phyloP scores from a whole-genome alignment of 345 rosid genomes.

The Lepidium africanum region DNA sequence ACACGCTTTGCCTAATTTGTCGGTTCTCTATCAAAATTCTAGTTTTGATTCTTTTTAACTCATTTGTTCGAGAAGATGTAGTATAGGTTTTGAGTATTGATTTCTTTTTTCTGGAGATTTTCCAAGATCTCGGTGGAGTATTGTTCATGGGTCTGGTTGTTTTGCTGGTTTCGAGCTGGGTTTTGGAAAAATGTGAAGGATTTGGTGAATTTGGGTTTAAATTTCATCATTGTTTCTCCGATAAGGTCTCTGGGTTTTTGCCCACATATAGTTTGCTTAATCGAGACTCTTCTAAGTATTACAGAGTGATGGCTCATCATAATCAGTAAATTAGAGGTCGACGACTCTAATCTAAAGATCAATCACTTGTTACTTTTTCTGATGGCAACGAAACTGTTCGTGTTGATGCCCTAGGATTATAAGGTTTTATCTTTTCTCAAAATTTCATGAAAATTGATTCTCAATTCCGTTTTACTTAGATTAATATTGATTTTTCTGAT shows the following conservation, averaged over 20 bases:
- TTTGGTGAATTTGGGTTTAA: slow-evolving; percentile 58
- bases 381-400: slow-evolving; percentile 62
- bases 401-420: slow-evolving; percentile 56
- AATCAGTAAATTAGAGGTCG: slow-evolving; percentile 70
- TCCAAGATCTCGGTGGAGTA: slow-evolving; percentile 26
- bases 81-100: neutral
- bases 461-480: too few relatives aligned
- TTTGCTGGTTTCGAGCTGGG: slow-evolving; percentile 5
- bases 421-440: slow-evolving; percentile 18
- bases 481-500: neutral
- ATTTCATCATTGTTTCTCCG: slow-evolving; percentile 79
- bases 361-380: slow-evolving; percentile 58
- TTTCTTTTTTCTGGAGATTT: neutral
- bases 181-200: slow-evolving; percentile 19
- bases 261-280: slow-evolving; percentile 54
- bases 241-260: slow-evolving; percentile 55
- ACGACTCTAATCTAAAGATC: slow-evolving; percentile 37
- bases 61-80: neutral
- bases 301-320: slow-evolving; percentile 58
- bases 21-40: neutral
- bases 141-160: neutral
- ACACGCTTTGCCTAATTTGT: slow-evolving; percentile 4
- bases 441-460: too few relatives aligned
- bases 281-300: slow-evolving; percentile 57
- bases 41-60: neutral